Base-by-base conservation (phyloP, 2,329 filamentous ascomycete genomes). In the Pseudogymnoascus sp. region DNA sequence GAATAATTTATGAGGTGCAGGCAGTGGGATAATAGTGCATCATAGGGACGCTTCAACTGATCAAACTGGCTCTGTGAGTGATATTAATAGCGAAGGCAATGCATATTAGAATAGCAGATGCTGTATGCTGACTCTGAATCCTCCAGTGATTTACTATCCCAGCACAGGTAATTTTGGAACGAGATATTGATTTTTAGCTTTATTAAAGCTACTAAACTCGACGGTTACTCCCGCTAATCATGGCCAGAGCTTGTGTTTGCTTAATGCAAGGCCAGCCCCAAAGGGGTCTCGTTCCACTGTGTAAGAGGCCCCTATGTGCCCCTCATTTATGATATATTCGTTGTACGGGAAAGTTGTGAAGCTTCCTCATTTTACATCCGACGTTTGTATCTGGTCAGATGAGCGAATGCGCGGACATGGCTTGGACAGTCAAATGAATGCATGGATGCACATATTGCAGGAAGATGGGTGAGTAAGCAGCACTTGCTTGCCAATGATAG, bases 321-420 rank as follows among this genome's bases (percentile, higher is more conserved):
- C 25, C 43, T 30, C 43, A 50, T 33, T 30, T 30, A 50, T 50
- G 43, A 50, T 30, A 50, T 50, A 50, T 50, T 50, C 25, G 43
- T 50, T 50, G 43, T 50, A 50, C 43, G 25, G 43, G 22, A 50
- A 50, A 33, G 43, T n/a, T 50, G 43, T 50, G 43, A 50, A 50
- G 43, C 43, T 50, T 50, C 43, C 43, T 6, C 43, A 14, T 50
- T 25, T 50, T 50, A 25, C 43, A 50, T 50, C n/a, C 25, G 43
- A 50, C 43, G n/a, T 50, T 50, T 30, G 43, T n/a, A 18, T 20
- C 25, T 15, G 43, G 43, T 50, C 43, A 50, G 43, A 50, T 50
- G 43, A 50, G 43, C 43, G 43, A 22, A 43, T 43, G 39, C 12
- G 39, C 39, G 20, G 4, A 12, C 25, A 33, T 30, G 43, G 43